phyloP scores from a whole-genome alignment of 208 protist species.

The Leishmania braziliensis region DNA sequence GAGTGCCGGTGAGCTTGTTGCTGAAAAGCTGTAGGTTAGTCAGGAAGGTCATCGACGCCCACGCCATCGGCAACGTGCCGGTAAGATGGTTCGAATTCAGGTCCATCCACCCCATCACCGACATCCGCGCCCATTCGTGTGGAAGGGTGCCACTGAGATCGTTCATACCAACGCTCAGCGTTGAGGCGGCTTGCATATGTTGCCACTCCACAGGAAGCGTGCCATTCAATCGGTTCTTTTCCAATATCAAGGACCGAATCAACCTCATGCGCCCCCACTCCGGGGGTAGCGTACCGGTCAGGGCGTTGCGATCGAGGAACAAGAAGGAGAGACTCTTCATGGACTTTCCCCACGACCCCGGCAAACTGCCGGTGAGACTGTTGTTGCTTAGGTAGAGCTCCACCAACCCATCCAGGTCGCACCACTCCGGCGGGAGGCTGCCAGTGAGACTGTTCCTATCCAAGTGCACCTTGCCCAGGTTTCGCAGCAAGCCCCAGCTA shows the following conservation, averaged over 20 bases:
- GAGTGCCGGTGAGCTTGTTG: slow-evolving; percentile 8
- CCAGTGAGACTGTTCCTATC: background rate
- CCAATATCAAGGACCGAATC: background rate
- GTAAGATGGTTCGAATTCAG: slow-evolving; percentile 3
- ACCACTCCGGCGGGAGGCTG: slow-evolving; percentile 4
- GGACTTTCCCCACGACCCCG: background rate
- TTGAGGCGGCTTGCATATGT: background rate
- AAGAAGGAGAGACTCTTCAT: background rate
- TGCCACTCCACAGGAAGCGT: background rate
- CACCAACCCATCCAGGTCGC: background rate
- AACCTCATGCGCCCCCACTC: slow-evolving; percentile 6
- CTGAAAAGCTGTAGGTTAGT: background rate
- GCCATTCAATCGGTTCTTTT: background rate
- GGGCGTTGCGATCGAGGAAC: slow-evolving; percentile 1
- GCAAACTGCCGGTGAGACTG: background rate
- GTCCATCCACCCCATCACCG: background rate
- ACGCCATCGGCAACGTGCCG: slow-evolving; percentile 8
- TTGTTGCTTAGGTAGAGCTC: background rate
- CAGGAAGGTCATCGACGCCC: slow-evolving; percentile 4
- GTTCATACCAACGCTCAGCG: slow-evolving; percentile 1
- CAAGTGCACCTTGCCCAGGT: background rate
- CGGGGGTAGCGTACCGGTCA: slow-evolving; percentile 21
- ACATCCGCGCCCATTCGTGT: background rate
- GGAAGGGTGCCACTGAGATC: slow-evolving; percentile 16
- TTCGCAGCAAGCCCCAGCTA: slow-evolving; percentile 4